Evolutionary conservation across 1,139 yeast genomes (phyloP), one percentile per base, ranked within the genome.

Genomic region (Taphrina deformans): DNA sequence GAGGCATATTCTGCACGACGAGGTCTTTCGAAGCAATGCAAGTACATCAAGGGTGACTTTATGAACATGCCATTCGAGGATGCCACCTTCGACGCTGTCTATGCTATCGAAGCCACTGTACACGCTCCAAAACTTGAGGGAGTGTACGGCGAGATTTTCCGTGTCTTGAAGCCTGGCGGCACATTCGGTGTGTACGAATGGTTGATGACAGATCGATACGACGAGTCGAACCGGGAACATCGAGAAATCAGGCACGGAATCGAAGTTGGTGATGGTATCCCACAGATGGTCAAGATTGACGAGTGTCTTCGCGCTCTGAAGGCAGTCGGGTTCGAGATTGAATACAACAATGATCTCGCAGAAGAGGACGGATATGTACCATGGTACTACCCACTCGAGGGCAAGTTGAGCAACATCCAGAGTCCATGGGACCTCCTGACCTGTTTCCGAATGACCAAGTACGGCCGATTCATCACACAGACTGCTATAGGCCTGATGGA

Each of bases 1-100:
- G 88, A 85, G 76, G 83, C 83, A 77, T 89, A 90, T 77, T 90
- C 98, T 67, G 77, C 83, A 73, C 81, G 80, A 71, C 80, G 81
- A 75, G 82, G 85, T 45, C 79, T 93, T 73, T 85, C 83, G 69
- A 82, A 88, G 75, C 87, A 90, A 79, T 81, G 92, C 74, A 81
- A 85, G 31, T 92, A 89, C 73, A 97, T 91, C 73, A 93, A 93
- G 80, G 99, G 99, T 72, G 99, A 93, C 78, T 93, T 93, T 81
- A 95, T 93, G 99, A 96, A 92, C 78, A 90, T 93, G 97, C 98
- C 93, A 73, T 92, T 95, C 73, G 90, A 86, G 76, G 87, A 88
- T 70, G 88, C 85, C 74, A 77, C 92, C 41, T 93, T 95, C 75
- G 99, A 93, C 77, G 97, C 96, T 58, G 99, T 93, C 53, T 93